Base-by-base conservation (phyloP, 108 stramenopile species). In the Fragilariopsis cylindrus region DNA sequence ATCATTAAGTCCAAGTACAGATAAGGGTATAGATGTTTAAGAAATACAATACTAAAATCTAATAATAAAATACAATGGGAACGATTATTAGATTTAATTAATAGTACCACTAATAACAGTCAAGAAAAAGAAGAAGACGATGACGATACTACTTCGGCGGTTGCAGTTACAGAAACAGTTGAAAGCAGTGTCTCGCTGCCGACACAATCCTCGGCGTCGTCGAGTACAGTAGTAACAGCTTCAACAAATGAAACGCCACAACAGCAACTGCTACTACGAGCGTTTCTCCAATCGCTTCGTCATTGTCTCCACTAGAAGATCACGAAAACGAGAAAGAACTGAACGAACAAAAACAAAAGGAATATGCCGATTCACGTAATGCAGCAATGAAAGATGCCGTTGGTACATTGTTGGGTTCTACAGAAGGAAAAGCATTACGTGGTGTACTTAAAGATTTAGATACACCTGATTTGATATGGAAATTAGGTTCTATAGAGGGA, bases 21-120 rank as follows among this genome's bases (percentile, higher is more conserved):
- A 52, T 18, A 55, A 76, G 46, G 75, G 75, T 40, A 12, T 45
- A 50, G 11, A 50, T 52, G 64, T 57, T 70, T 76, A 13, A 68
- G 75, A 15, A 18, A 8, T 8, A 45, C 44, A 8, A 45, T 76
- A 4, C 40, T 76, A 3, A 58, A 19, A n/a, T 43, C 67, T 8
- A 69, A 69, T 55, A 70, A 69, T 53, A 54, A 39, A 11, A 44
- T 69, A 3, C 67, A 76, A 16, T 76, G 75, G 75, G 62, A 55
- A 58, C 47, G 55, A 39, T 4, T 76, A n/a, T 3, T 76, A 52
- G 75, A 56, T 12, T 39, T 76, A n/a, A 5, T 63, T 42, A 30
- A 30, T 30, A 30, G 30, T 30, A 30, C 30, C 30, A 30, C 30
- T 30, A 30, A 30, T 2, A 30, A 30, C 2, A 44, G 4, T 16